Conservation (phyloP, 352 stramenopile genomes). For the Pythium sp. region DNA sequence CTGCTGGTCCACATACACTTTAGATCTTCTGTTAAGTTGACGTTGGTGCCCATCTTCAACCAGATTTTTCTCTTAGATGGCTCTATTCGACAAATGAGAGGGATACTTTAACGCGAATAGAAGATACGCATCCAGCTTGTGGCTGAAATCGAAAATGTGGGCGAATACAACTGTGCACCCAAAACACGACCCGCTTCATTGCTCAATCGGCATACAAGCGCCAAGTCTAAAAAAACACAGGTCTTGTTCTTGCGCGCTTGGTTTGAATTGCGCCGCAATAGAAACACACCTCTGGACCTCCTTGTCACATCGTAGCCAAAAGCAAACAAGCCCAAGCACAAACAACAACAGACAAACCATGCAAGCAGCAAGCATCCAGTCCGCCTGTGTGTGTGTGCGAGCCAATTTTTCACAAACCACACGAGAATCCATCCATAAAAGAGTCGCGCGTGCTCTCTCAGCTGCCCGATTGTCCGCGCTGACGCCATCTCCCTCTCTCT, state of each 20-base stretch:
- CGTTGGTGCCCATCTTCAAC: background rate
- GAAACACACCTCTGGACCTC: slow-evolving; percentile 2
- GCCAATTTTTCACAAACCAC: slow-evolving; percentile 9
- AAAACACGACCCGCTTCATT: background rate
- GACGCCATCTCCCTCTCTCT: slow-evolving; percentile 5
- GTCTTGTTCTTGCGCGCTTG: background rate
- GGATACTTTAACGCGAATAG: slow-evolving; percentile 1
- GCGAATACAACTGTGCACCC: background rate
- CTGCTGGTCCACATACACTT: background rate
- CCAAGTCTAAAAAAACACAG: slow-evolving; percentile 11
- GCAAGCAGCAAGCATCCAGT: background rate
- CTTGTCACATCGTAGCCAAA: slow-evolving; percentile 10
- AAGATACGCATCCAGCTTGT: slow-evolving; percentile 1
- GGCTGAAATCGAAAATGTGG: background rate
- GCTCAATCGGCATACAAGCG: background rate
- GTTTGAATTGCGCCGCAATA: background rate
- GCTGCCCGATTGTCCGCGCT: slow-evolving; percentile 4
- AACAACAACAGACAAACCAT: background rate
- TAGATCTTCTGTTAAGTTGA: background rate
- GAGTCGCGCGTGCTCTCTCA: slow-evolving; percentile 11
- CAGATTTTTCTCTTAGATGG: background rate
- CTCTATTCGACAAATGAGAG: background rate
- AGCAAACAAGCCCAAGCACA: background rate
- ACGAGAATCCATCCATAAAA: slow-evolving; percentile 9
- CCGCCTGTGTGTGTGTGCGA: background rate